A percentile compares a stretch with the other conserved stretches of the same genome.
phyloP scores from a whole-genome alignment of 139 green algal genomes.

The Volvox africanus region DNA sequence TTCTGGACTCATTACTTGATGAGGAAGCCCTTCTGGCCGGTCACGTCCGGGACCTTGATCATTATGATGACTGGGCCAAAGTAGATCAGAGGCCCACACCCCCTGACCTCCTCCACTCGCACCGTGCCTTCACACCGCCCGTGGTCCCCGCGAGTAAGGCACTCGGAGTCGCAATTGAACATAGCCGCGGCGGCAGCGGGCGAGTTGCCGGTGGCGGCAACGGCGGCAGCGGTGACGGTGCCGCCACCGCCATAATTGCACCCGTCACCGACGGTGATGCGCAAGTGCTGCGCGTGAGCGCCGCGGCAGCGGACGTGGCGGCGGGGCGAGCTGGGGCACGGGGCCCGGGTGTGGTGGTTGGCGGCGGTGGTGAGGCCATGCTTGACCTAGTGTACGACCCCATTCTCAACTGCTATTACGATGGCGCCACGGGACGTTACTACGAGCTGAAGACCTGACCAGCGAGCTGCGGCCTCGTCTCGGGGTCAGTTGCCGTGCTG shows the following conservation, averaged over 20 bases:
- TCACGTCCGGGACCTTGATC: not conserved
- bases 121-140: conserved; percentile 57
- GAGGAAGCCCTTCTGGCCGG: conserved; percentile 42
- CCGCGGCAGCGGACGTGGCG: not conserved
- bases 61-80: conserved; percentile 8
- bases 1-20: conserved; percentile 21
- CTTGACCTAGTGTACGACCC: conserved; percentile 70
- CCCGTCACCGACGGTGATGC: not conserved
- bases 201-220: not conserved
- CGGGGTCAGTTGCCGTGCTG: too few relatives aligned
- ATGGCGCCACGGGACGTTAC: conserved; percentile 63
- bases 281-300: not conserved
- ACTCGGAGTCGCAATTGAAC: not conserved
- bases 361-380: conserved; percentile 35
- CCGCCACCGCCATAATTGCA: not conserved
- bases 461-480: too few relatives aligned
- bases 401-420: conserved; percentile 72
- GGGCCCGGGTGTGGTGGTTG: not conserved
- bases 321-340: not conserved
- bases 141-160: conserved; percentile 49
- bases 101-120: not conserved
- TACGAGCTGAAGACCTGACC: conserved; percentile 57
- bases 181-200: not conserved
- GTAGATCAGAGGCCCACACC: conserved; percentile 4
- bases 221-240: not conserved